Evolutionary conservation across 176 grass and related monocot genomes (phyloP), one percentile per base, ranked within the genome.

Genomic region (Secale cereale): DNA sequence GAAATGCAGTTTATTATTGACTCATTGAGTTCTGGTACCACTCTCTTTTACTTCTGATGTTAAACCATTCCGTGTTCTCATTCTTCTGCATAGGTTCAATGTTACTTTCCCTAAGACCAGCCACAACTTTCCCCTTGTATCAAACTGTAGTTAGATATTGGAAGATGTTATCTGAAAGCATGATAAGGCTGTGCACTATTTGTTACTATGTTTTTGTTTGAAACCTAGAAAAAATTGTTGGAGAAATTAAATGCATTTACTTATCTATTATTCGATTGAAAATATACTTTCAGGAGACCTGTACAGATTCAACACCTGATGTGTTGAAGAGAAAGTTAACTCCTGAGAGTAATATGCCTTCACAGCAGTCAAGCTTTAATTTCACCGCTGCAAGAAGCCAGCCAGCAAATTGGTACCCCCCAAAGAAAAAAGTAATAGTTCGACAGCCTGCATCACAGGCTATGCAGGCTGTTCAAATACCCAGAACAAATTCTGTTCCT

Each of bases 351-450:
- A 78, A 6, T 60, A n/a, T 79, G 50, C 66, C 74, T 79, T 71
- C 69, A 22, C 48, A 31, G 22, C 75, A 81, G 27, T 56, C 76
- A 66, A 84, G 69, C 66, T 80, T 76, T 29, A 32, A 7, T 75
- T 70, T 64, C 32, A 10, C 37, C 3, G 9, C 70, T 80, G 23
- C 4, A 59, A 69, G 46, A 52, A 87, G 70, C 30, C 70, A 76
- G 39, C 74, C 46, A 22, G 65, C 61, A 78, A 76, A 70, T 71
- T 85, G 83, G 82, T 60, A 78, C 39, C 83, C 83, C 25, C 39
- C 31, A 70, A 86, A 81, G 83, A 77, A 88, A 90, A 83, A 81
- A 31, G 70, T 89, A 64, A 85, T 86, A 82, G 68, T 84, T 85
- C 87, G 64, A 43, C 72, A 85, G 28, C 65, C 22, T 80, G 45